phyloP scores from a whole-genome alignment of 345 rosid genomes.

The Populus pruinosa region DNA sequence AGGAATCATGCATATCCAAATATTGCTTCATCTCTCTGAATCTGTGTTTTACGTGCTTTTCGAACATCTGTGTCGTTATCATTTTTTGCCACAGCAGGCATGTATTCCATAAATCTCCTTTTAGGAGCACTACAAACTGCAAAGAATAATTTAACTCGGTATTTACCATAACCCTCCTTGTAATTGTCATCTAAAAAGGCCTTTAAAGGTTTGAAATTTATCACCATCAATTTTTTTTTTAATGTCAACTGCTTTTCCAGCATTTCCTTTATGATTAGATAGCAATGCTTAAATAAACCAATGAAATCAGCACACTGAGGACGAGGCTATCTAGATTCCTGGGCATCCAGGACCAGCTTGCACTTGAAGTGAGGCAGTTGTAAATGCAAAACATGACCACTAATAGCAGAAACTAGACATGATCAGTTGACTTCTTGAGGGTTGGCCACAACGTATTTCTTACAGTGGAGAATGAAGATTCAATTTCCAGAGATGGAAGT shows the following conservation, averaged over 20 bases:
- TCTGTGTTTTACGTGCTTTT: conserved; percentile 69
- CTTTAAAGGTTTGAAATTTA: not conserved
- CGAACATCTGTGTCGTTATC: conserved; percentile 58
- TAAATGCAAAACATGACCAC: not conserved
- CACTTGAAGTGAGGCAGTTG: not conserved
- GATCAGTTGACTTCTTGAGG: not conserved
- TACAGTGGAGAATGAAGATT: not conserved
- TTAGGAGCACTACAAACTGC: conserved; percentile 98
- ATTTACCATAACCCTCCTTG: not conserved
- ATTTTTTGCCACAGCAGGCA: conserved; percentile 57
- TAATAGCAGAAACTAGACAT: not conserved
- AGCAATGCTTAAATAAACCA: not conserved
- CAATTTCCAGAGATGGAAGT: not conserved
- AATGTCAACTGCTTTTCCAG: not conserved
- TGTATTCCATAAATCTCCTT: conserved; percentile 70
- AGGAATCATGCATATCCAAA: conserved; percentile 45
- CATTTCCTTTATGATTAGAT: not conserved
- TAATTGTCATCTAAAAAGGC: not conserved
- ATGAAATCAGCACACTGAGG: not conserved
- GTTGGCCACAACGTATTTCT: too few relatives aligned
- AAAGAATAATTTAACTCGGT: not conserved
- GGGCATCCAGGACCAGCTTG: not conserved
- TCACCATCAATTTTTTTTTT: not conserved
- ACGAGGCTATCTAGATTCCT: not conserved
- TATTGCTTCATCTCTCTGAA: conserved; percentile 70